Evolutionary conservation across 202 grass and related monocot genomes (phyloP).

Genomic region (Brachypodium distachyon): DNA sequence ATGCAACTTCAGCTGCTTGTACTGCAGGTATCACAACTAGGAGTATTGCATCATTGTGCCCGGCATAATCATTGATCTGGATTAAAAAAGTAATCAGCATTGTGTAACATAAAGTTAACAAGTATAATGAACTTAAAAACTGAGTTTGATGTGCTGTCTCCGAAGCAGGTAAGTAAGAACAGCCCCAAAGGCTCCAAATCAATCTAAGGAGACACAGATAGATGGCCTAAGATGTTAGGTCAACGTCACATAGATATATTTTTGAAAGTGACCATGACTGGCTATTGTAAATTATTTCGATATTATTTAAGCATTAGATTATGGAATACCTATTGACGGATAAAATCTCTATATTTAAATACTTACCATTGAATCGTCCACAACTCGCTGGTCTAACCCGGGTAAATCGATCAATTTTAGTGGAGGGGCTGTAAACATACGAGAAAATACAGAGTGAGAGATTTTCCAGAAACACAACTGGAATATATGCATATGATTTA

Average conservation of each 20-base stretch:
- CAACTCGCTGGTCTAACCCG: constrained; percentile 51
- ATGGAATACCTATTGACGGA: not conserved
- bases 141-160: not conserved
- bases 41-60: constrained; percentile 68
- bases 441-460: not conserved
- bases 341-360: not conserved
- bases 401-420: constrained; percentile 62
- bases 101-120: not conserved
- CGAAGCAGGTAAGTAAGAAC: not conserved
- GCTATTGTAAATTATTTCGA: not conserved
- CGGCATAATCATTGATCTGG: constrained; percentile 65
- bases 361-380: constrained; percentile 57
- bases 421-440: constrained; percentile 47
- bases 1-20: constrained; percentile 56
- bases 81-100: constrained; percentile 15
- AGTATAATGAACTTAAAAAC: not conserved
- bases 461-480: not conserved
- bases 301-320: not conserved
- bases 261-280: not conserved
- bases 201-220: not conserved
- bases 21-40: constrained; percentile 58
- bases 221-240: not conserved
- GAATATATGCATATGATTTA: constrained; percentile 1
- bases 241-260: not conserved
- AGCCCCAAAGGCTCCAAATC: not conserved